phyloP scores from a whole-genome alignment of 208 protist species.

The Leishmania tarentolae region DNA sequence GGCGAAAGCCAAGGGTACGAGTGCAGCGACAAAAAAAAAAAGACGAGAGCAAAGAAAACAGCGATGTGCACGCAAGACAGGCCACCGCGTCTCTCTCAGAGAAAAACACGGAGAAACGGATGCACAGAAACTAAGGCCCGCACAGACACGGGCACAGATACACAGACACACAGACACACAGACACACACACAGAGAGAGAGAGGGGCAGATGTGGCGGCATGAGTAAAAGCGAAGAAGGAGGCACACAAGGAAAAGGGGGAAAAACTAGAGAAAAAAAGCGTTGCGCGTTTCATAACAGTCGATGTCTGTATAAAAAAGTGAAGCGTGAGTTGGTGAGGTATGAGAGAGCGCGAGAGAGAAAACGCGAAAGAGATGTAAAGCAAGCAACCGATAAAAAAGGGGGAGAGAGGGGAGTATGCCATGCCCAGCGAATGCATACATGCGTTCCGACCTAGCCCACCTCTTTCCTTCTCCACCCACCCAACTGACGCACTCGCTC shows the following conservation, averaged over 20 bases:
- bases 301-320: conserved; percentile 5
- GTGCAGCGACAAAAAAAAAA: background rate
- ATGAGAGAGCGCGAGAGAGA: background rate
- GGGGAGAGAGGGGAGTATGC: background rate
- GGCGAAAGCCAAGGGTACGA: background rate
- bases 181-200: background rate
- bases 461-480: background rate
- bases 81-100: background rate
- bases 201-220: background rate
- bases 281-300: background rate
- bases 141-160: no score
- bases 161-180: background rate
- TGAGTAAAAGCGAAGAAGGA: background rate
- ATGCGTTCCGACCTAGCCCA: background rate
- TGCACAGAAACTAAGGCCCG: background rate
- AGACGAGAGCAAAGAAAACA: background rate
- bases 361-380: conserved; percentile 4
- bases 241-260: background rate
- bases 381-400: background rate
- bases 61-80: background rate
- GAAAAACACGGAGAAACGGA: no score
- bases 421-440: background rate
- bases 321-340: background rate
- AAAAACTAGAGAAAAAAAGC: background rate
- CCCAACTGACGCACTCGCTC: background rate